Base-by-base conservation (phyloP, 176 grass and related monocot species). In the Cenchrus purpureus region DNA sequence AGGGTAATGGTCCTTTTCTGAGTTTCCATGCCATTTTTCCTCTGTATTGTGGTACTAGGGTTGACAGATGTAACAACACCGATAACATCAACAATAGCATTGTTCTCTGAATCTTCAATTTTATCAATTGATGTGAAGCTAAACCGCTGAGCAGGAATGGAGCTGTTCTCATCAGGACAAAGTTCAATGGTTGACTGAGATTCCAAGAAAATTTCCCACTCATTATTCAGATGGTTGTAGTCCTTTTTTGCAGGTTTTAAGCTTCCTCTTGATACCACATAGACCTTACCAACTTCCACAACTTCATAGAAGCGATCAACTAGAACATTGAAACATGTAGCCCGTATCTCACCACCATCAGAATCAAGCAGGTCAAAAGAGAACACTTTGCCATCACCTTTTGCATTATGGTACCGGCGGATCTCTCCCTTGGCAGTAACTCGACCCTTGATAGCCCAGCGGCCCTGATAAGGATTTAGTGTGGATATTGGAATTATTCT, bases 191-290 rank as follows among this genome's bases (percentile, higher is more conserved):
- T 95, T 70, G 96, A 95, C 65, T 84, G 82, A 78, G 59, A 68
- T 80, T 98, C 96, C 81, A 98, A 87, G 71, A 84, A 77, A 79
- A 98, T 94, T 88, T 98, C 96, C 96, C 96, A 98, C 83, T 98
- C 91, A 73, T 82, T 94, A 58, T 89, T 95, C 65, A 98, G 90
- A 89, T 98, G 96, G 83, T 98, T 98, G 84, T 76, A 98, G 79
- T 80, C 92, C 87, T 79, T 98, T 48, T 92, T 85, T 88, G 88
- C 88, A 66, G 96, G 84, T 78, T 95, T 98, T 80, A 98, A 87
- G 73, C 34, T 95, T 65, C 96, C 96, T 81, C 86, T 98, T 81
- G 93, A 98, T 70, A 98, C 82, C 69, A 95, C 76, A 81, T 95
- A 98, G 67, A 98, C 93, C 86, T 98, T 94, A 73, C 96, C 96